phyloP scores from a whole-genome alignment of 345 rosid species.

The Rhizophora apiculata region DNA sequence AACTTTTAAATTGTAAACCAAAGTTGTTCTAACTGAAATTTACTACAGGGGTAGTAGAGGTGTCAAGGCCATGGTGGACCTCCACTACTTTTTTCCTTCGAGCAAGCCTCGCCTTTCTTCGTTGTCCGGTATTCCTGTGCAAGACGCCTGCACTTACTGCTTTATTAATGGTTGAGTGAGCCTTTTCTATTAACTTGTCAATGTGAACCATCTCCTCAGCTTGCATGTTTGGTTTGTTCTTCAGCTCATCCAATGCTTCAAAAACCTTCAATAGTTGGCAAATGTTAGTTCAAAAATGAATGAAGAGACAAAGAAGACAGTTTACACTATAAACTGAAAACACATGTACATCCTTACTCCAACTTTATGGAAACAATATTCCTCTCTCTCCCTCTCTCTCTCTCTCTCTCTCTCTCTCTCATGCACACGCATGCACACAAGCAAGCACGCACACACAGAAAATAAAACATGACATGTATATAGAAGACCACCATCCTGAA shows the following conservation, averaged over 20 bases:
- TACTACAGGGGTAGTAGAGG: background rate
- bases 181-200: background rate
- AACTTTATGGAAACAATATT: too few species aligned
- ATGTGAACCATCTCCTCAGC: background rate
- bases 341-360: too few species aligned
- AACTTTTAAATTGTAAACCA: too few species aligned
- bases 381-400: too few species aligned
- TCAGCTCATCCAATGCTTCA: conserved; percentile 1
- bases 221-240: background rate
- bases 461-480: too few species aligned
- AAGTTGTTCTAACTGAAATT: background rate
- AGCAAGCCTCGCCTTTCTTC: background rate
- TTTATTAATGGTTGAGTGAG: background rate
- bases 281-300: background rate
- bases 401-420: too few species aligned
- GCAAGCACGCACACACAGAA: too few species aligned
- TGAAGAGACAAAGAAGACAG: background rate
- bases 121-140: background rate
- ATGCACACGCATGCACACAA: too few species aligned
- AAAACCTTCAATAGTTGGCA: background rate
- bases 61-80: background rate
- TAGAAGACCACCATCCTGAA: too few species aligned
- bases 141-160: background rate
- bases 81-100: background rate
- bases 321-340: background rate